Evolutionary conservation across 306 rosid genomes (phyloP).

Genomic region (Vigna radiata): DNA sequence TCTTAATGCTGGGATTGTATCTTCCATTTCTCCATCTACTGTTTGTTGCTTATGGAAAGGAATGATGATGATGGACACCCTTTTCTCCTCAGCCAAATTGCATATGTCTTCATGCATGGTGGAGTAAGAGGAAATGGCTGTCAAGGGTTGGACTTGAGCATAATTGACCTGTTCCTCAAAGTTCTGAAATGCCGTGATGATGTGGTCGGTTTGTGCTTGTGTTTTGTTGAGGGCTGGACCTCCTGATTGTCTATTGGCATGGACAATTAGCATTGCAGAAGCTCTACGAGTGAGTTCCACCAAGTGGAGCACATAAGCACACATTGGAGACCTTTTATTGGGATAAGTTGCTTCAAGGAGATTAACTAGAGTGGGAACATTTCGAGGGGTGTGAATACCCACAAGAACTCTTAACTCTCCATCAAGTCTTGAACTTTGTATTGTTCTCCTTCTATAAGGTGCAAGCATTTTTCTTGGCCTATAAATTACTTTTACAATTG

Average conservation of each 20-base stretch:
- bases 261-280: conserved; percentile 89
- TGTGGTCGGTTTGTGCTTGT: conserved; percentile 84
- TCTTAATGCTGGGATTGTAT: conserved; percentile 73
- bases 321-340: conserved; percentile 68
- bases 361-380: conserved; percentile 82
- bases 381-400: conserved; percentile 75
- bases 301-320: conserved; percentile 68
- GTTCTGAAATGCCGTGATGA: conserved; percentile 71
- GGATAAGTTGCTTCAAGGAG: conserved; percentile 85
- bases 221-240: conserved; percentile 67
- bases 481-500: conserved; percentile 64
- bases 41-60: conserved; percentile 95
- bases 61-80: conserved; percentile 70
- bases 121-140: conserved; percentile 76
- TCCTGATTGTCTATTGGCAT: conserved; percentile 60
- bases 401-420: conserved; percentile 67
- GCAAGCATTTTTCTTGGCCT: conserved; percentile 66
- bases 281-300: conserved; percentile 91
- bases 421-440: conserved; percentile 66
- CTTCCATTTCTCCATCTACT: conserved; percentile 85
- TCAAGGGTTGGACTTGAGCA: conserved; percentile 67
- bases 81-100: conserved; percentile 76
- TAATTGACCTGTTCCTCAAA: conserved; percentile 64
- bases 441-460: conserved; percentile 69
- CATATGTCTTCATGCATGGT: conserved; percentile 92